These are phyloP conservation scores for Ulmus americana DNA, from an alignment of 331 rosid species.

Conservation along the genomic window DNA sequence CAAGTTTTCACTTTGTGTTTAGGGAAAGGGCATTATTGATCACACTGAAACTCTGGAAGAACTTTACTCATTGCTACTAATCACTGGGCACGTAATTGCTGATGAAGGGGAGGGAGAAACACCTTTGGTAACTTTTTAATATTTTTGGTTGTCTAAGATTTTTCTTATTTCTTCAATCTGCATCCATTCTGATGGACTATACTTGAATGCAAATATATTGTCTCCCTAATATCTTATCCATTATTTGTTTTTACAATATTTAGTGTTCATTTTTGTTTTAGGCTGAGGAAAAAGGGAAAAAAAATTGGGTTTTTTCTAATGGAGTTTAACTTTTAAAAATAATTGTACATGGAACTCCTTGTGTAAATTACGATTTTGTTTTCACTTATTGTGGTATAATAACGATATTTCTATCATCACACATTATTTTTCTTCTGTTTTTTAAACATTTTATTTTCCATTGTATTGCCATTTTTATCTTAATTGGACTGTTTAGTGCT, in stretches of 20 bases:
- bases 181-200: neutral
- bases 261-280: no score
- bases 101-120: conserved; percentile 98
- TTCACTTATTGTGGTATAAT: neutral
- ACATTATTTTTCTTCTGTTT: neutral
- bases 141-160: neutral
- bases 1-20: conserved; percentile 35
- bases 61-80: conserved; percentile 77
- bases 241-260: neutral
- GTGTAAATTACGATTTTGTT: neutral
- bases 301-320: no score
- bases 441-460: no score
- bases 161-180: neutral
- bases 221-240: neutral
- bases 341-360: neutral
- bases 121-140: conserved; percentile 55
- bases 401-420: neutral
- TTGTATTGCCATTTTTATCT: neutral
- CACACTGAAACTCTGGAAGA: conserved; percentile 86
- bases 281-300: no score
- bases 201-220: neutral
- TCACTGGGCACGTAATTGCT: conserved; percentile 82
- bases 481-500: neutral
- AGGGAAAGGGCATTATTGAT: conserved; percentile 79
- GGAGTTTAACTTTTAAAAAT: no score